Evolutionary conservation across 805 yeast species (phyloP).

Genomic region (Wickerhamiella musiphila): DNA sequence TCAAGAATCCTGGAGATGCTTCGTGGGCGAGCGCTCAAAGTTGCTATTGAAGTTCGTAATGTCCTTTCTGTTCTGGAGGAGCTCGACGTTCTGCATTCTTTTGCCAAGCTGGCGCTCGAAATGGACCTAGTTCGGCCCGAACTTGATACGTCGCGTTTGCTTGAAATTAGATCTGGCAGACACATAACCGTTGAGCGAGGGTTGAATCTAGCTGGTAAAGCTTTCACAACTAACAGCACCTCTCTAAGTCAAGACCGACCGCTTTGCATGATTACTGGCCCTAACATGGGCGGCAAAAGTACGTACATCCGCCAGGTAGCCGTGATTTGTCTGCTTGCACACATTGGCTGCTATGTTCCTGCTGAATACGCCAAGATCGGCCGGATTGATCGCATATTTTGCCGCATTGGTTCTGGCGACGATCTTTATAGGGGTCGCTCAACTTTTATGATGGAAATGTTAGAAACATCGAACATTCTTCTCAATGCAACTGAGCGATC

Average conservation of each 20-base stretch:
- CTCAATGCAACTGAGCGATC: conserved; percentile 49
- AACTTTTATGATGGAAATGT: conserved; percentile 90
- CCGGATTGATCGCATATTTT: conserved; percentile 58
- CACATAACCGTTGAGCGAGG: conserved; percentile 80
- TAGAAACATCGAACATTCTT: conserved; percentile 59
- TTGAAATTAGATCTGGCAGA: conserved; percentile 48
- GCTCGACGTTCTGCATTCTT: conserved; percentile 56
- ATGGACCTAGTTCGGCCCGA: conserved; percentile 48
- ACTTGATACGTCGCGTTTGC: conserved; percentile 30
- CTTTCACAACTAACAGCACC: conserved; percentile 35
- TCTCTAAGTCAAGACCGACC: conserved; percentile 14
- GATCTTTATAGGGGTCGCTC: conserved; percentile 61
- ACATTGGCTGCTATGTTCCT: conserved; percentile 62
- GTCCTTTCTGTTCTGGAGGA: conserved; percentile 39
- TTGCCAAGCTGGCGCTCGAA: conserved; percentile 57
- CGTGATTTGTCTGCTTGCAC: conserved; percentile 51
- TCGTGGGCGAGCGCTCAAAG: conserved; percentile 28
- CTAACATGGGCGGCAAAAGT: conserved; percentile 81
- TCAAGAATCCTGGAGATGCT: conserved; percentile 32
- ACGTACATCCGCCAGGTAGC: conserved; percentile 64
- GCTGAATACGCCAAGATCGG: conserved; percentile 45
- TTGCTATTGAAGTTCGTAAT: conserved; percentile 31
- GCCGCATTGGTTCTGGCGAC: conserved; percentile 67
- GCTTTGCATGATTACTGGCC: conserved; percentile 63
- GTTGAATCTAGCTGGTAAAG: conserved; percentile 29